Evolutionary conservation across 768 basidiomycete species (phyloP), one percentile per base, ranked within the genome.

Genomic region (Leucogyrophana mollusca): DNA sequence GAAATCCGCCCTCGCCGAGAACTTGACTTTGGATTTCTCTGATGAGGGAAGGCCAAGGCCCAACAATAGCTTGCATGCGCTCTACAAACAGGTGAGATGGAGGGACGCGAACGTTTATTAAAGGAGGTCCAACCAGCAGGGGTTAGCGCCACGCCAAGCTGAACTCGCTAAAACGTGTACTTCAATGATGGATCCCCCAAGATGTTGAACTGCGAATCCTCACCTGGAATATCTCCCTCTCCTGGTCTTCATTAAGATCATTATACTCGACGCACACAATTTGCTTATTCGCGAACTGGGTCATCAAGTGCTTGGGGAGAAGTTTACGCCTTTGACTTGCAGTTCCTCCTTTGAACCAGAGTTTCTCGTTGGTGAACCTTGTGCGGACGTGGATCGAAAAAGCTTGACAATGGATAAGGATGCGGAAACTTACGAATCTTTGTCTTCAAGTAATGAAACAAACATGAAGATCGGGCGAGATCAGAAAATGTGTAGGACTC

Each of bases 221-320:
- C 51, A 71, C 80, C 68, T 79, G 73, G 51, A 85, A 89, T 20
- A 85, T 80, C 55, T 85, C 85, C 22, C 83, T 73, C 53, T 87
- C 87, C 56, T 79, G 75, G 40, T 79, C 73, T 6, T 59, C 59
- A 0, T 62, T 68, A 34, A 85, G 57, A 14, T 70, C 68, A 3
- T 65, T 61, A 51, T 84, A 84, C 55, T 83, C 82, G 1, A 78
- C 70, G 46, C 74, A 79, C 9, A 71, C 70, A 11, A 81, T 69
- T 45, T 75, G 73, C 49, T 72, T 76, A 42, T 71, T 68, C 30
- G 65, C 45, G 50, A 77, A 79, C 35, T 64, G 56, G 3, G 60
- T 67, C 33, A 54, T 62, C 40, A 72, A 58, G 24, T 63, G 52
- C 11, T 60, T 46, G 1, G 69, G 64, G 14, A 74, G 64, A 25